Percentiles rank a stretch among this genome's conserved stretches.
phyloP scores from a whole-genome alignment of 2,329 filamentous ascomycete genomes.

The Diplodia seriata region DNA sequence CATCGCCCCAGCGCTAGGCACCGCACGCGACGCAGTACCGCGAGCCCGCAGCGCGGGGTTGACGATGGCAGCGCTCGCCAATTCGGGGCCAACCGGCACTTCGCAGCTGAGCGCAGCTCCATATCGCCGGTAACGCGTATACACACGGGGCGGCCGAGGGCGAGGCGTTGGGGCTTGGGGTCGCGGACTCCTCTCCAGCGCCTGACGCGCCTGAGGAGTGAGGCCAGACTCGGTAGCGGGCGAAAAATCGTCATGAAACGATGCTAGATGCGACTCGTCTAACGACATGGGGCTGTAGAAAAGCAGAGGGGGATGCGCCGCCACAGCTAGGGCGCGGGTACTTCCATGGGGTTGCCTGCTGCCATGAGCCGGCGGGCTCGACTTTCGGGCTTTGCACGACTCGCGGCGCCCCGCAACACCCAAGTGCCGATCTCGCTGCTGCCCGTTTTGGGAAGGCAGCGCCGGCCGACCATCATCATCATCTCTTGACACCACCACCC shows the following conservation, averaged over 20 bases:
- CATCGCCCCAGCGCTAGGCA: constrained; percentile 19
- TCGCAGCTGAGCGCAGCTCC: constrained; percentile 6
- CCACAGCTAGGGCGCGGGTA: constrained; percentile 20
- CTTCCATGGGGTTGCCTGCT: constrained; percentile 13
- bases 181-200: constrained; percentile 14
- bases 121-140: not conserved
- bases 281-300: not conserved
- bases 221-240: constrained; percentile 6
- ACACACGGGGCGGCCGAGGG: constrained; percentile 10
- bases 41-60: constrained; percentile 8
- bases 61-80: constrained; percentile 3
- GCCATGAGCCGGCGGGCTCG: constrained; percentile 15
- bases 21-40: constrained; percentile 2
- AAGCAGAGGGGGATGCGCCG: not conserved
- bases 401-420: not conserved
- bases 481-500: constrained; percentile 20
- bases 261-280: constrained; percentile 1
- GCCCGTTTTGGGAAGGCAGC: not conserved
- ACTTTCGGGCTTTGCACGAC: not conserved
- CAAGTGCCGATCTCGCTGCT: not conserved
- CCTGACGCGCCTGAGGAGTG: constrained; percentile 11
- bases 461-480: constrained; percentile 14
- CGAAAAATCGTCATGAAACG: constrained; percentile 1
- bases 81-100: not conserved
- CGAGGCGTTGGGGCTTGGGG: constrained; percentile 16